phyloP scores from a whole-genome alignment of 169 alveolate species.

The Plasmodium gallinaceum region DNA sequence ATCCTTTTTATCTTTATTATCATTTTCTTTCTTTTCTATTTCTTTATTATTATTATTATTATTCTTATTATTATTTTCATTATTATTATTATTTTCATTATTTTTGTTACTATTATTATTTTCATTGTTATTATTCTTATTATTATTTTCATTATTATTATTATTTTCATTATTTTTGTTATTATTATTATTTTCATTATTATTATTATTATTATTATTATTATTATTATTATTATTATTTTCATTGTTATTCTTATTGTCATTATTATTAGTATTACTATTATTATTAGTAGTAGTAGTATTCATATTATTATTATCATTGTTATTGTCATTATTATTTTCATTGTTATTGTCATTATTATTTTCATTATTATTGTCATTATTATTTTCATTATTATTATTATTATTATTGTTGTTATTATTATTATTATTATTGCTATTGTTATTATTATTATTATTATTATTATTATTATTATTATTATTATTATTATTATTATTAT shows the following conservation, averaged over 20 bases:
- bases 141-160: neutral
- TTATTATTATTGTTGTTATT: neutral
- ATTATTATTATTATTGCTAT: neutral
- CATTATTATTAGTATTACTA: neutral
- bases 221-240: neutral
- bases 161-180: neutral
- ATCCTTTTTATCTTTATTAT: constrained; percentile 11
- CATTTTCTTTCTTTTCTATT: neutral
- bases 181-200: neutral
- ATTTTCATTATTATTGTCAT: neutral
- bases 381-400: constrained; percentile 1
- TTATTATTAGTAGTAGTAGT: neutral
- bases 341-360: constrained; percentile 1
- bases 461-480: neutral
- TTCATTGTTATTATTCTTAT: constrained; percentile 2
- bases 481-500: constrained; percentile 1
- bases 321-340: neutral
- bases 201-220: neutral
- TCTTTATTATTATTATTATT: neutral
- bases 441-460: neutral
- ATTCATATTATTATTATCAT: constrained; percentile 11
- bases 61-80: constrained; percentile 4
- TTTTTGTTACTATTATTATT: neutral
- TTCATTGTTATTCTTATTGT: neutral
- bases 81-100: neutral